Conservation (phyloP, 495 filamentous ascomycete genomes). For the Hypoxylon cercidicola region DNA sequence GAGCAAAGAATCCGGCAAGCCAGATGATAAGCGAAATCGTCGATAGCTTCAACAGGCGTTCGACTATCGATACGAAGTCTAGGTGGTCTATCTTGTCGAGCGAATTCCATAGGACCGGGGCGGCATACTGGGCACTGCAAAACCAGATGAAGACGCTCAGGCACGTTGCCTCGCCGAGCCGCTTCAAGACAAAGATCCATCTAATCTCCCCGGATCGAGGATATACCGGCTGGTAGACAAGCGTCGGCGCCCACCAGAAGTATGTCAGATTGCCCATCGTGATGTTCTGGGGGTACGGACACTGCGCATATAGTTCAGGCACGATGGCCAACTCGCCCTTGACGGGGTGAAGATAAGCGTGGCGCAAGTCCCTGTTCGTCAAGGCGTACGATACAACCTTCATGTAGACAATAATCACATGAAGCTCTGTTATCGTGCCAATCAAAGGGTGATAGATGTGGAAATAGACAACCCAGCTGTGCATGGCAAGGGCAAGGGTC, state of each 20-base stretch:
- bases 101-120: slow-evolving; percentile 87
- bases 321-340: slow-evolving; percentile 66
- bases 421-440: slow-evolving; percentile 87
- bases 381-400: slow-evolving; percentile 96
- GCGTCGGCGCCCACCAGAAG: slow-evolving; percentile 96
- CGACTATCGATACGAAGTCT: slow-evolving; percentile 81
- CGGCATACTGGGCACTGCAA: slow-evolving; percentile 89
- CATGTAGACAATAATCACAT: slow-evolving; percentile 94
- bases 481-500: slow-evolving; percentile 79
- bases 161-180: slow-evolving; percentile 76
- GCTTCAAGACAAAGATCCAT: slow-evolving; percentile 86
- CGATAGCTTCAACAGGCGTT: slow-evolving; percentile 91
- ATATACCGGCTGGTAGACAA: slow-evolving; percentile 97
- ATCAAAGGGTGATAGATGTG: slow-evolving; percentile 92
- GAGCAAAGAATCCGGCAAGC: slow-evolving; percentile 95
- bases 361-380: slow-evolving; percentile 93
- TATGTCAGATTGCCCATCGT: slow-evolving; percentile 86
- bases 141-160: slow-evolving; percentile 93
- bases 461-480: slow-evolving; percentile 88
- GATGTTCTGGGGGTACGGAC: slow-evolving; percentile 90
- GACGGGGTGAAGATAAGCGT: slow-evolving; percentile 80
- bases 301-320: slow-evolving; percentile 81
- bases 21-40: slow-evolving; percentile 95
- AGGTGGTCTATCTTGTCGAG: slow-evolving; percentile 85
- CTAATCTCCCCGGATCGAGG: slow-evolving; percentile 80